Base-by-base conservation (phyloP, 768 basidiomycete genomes). In the Wakefieldia striispora region DNA sequence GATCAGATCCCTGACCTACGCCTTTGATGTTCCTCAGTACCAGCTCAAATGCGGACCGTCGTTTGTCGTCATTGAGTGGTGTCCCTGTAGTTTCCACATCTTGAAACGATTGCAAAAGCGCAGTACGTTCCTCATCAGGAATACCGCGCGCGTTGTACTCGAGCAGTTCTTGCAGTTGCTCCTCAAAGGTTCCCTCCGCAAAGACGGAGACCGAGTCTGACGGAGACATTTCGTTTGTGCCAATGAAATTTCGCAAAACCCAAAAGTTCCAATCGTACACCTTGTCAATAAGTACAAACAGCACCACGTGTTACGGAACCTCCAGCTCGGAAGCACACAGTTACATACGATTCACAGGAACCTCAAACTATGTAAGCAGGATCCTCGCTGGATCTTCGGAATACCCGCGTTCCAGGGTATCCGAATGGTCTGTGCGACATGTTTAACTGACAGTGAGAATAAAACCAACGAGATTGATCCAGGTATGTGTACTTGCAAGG, bases 101-200 rank as follows among this genome's bases (percentile, higher is more conserved):
- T 66, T 80, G 78, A 68, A 92, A 86, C 16, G 84, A 82, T 37
- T 80, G 78, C 51, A 85, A 75, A 63, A 81, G 81, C 0, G 75
- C 63, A 44, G 75, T 66, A 42, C 83, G 83, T 53, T 86, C 83
- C 47, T 86, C 86, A 39, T 92, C 90, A 47, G 85, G 69, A 58
- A 72, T 75, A 57, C 77, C 74, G 59, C 83, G 77, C 27, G 82
- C 77, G 56, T 90, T 71, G 66, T 91, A 94, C 62, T 81, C 79
- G 40, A 90, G 79, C 33, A 93, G 73, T 62, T 93, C 91, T 62
- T 81, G 78, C 62, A 91, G 80, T 87, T 94, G 66, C 26, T 94
- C 91, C 65, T 87, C 84, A 59, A 88, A 92, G 2, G 90, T 91
- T 43, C 91, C 91, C 70, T 94, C 91, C 17, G 87, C 83, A 63